phyloP scores from a whole-genome alignment of 768 basidiomycete genomes.

The Hortiboletus flavorubellus region DNA sequence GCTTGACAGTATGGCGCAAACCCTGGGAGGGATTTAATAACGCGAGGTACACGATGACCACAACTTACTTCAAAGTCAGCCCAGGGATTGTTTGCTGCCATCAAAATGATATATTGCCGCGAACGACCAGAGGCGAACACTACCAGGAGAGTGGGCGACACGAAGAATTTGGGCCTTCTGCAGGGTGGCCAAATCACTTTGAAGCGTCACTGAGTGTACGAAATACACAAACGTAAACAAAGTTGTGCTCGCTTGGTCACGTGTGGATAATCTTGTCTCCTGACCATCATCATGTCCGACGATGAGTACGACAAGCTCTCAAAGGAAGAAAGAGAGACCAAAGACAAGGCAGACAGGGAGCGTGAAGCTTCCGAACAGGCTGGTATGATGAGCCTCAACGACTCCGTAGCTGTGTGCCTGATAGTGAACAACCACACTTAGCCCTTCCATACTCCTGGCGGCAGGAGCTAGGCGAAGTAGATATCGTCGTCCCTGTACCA shows the following conservation, averaged over 20 bases:
- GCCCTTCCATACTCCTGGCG: slow-evolving; percentile 90
- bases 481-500: slow-evolving; percentile 79
- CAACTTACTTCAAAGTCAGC: slow-evolving; percentile 66
- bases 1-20: slow-evolving; percentile 65
- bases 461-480: slow-evolving; percentile 85
- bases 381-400: slow-evolving; percentile 46
- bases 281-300: slow-evolving; percentile 33
- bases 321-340: slow-evolving; percentile 68
- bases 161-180: slow-evolving; percentile 6
- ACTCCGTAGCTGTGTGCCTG: slow-evolving; percentile 17
- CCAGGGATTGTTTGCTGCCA: slow-evolving; percentile 66
- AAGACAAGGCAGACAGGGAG: slow-evolving; percentile 64
- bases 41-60: slow-evolving; percentile 4
- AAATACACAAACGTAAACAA: slow-evolving; percentile 36
- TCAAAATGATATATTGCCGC: slow-evolving; percentile 29
- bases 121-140: slow-evolving; percentile 5
- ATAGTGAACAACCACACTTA: slow-evolving; percentile 30
- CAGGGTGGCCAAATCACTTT: slow-evolving; percentile 15
- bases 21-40: slow-evolving; percentile 42
- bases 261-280: slow-evolving; percentile 23
- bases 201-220: slow-evolving; percentile 11
- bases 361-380: slow-evolving; percentile 81
- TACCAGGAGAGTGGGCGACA: slow-evolving; percentile 12
- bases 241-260: slow-evolving; percentile 18
- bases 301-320: slow-evolving; percentile 75